Conservation (phyloP, 1,284 basidiomycete species). For the Austropuccinia psidii region DNA sequence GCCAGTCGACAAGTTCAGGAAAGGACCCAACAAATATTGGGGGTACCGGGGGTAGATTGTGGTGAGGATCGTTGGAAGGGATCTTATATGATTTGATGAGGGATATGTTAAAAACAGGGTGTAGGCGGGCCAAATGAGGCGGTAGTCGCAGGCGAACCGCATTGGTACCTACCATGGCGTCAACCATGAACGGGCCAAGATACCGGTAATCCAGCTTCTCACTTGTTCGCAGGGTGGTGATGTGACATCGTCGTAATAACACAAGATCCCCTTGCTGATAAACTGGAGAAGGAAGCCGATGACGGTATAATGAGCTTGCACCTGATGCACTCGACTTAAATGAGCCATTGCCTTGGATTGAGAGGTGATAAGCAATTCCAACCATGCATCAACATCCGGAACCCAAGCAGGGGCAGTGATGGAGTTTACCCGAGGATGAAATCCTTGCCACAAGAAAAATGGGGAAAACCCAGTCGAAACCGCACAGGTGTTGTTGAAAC, state of each 20-base stretch:
- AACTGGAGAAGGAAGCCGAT: neutral
- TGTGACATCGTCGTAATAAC: neutral
- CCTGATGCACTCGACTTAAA: neutral
- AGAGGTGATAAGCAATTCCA: neutral
- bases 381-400: neutral
- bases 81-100: neutral
- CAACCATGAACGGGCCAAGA: neutral
- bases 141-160: neutral
- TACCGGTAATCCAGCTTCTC: neutral
- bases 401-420: neutral
- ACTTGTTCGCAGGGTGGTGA: neutral
- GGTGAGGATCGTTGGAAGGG: neutral
- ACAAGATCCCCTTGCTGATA: neutral
- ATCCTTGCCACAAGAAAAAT: conserved; percentile 50
- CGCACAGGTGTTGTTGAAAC: conserved; percentile 45
- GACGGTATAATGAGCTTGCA: neutral
- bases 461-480: conserved; percentile 47
- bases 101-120: neutral
- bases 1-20: no score
- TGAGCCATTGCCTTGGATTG: neutral
- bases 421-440: conserved; percentile 44
- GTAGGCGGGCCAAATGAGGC: neutral
- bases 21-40: no score
- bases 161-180: neutral
- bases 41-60: no score